phyloP scores from a whole-genome alignment of 192 early-diverging fungal species.

The Pilaira anomala region DNA sequence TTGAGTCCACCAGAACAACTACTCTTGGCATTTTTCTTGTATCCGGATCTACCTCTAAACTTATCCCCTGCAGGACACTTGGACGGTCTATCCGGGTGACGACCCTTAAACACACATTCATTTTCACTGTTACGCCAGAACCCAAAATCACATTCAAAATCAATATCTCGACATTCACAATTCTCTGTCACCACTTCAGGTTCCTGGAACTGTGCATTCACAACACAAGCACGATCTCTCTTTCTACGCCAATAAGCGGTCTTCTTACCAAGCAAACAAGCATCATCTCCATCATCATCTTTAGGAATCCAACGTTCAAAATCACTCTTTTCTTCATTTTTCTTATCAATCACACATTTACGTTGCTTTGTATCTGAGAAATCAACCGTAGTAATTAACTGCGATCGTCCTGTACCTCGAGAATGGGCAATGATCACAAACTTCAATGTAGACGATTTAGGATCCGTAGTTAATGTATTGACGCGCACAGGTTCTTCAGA shows the following conservation, averaged over 20 bases:
- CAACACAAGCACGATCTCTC: conserved; percentile 59
- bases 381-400: conserved; percentile 57
- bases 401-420: conserved; percentile 13
- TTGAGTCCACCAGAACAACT: conserved; percentile 76
- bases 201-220: conserved; percentile 62
- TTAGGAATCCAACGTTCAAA: conserved; percentile 89
- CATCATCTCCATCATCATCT: conserved; percentile 58
- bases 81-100: conserved; percentile 72
- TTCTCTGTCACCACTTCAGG: conserved; percentile 44
- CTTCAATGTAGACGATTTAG: conserved; percentile 62
- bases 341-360: conserved; percentile 44
- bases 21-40: conserved; percentile 70
- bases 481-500: conserved; percentile 58
- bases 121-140: conserved; percentile 74
- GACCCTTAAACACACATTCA: conserved; percentile 63
- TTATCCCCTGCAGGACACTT: conserved; percentile 61
- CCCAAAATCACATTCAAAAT: conserved; percentile 88
- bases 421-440: conserved; percentile 69
- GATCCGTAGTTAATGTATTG: conserved; percentile 57
- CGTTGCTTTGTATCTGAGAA: conserved; percentile 45
- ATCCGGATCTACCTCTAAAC: conserved; percentile 78
- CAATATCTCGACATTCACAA: conserved; percentile 73
- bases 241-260: conserved; percentile 76
- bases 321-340: conserved; percentile 63
- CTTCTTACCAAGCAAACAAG: conserved; percentile 60